phyloP scores from a whole-genome alignment of 495 filamentous ascomycete genomes.

The Hyaloscypha bicolor region DNA sequence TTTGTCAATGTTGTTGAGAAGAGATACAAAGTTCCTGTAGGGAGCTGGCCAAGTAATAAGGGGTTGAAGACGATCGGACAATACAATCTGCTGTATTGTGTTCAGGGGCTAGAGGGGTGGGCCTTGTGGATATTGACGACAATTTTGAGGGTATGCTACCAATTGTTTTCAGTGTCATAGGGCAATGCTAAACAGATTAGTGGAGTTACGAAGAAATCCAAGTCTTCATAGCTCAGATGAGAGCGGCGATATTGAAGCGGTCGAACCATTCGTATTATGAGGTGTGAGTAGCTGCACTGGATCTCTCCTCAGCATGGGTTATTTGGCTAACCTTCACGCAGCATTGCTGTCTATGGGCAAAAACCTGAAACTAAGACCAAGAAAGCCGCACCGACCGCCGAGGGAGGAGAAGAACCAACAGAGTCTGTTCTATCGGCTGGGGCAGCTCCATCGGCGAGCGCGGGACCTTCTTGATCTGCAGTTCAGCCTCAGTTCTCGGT shows the following conservation, averaged over 20 bases:
- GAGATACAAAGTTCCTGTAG: constrained; percentile 51
- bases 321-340: too few species aligned
- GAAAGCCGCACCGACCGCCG: too few species aligned
- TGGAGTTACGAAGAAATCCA: constrained; percentile 5
- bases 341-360: too few species aligned
- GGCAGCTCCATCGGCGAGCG: too few species aligned
- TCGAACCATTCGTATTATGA: neutral
- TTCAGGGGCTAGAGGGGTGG: neutral
- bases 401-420: too few species aligned
- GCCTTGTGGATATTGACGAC: neutral
- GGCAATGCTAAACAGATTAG: too few species aligned
- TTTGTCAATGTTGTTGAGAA: constrained; percentile 45
- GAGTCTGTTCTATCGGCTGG: too few species aligned
- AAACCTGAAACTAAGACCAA: too few species aligned
- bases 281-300: neutral
- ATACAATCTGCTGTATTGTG: neutral
- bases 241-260: neutral
- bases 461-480: too few species aligned
- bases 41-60: constrained; percentile 52
- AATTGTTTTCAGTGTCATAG: too few species aligned
- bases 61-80: constrained; percentile 50
- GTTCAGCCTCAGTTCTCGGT: too few species aligned
- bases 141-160: constrained; percentile 1
- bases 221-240: constrained; percentile 2
- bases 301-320: too few species aligned